These are phyloP conservation scores for Trifolium fragiferum DNA, from an alignment of 306 rosid species.

Conservation along the genomic window DNA sequence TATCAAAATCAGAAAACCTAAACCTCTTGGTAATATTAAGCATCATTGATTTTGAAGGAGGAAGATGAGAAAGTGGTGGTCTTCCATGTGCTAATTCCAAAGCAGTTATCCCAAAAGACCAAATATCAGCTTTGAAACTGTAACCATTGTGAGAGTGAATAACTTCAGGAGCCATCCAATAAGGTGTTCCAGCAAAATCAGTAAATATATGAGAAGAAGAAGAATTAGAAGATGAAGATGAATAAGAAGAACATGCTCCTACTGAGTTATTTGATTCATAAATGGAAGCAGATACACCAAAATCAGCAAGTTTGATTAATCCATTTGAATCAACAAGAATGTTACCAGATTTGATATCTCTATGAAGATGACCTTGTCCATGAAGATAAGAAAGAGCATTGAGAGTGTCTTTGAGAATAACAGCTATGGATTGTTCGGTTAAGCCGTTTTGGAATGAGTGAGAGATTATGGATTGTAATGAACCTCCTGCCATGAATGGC, in stretches of 20 bases:
- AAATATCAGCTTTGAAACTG: slow-evolving; percentile 68
- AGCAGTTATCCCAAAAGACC: slow-evolving; percentile 74
- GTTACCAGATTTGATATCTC: slow-evolving; percentile 71
- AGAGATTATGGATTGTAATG: slow-evolving; percentile 60
- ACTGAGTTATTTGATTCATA: slow-evolving; percentile 41
- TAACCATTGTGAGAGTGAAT: slow-evolving; percentile 64
- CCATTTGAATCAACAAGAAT: slow-evolving; percentile 64
- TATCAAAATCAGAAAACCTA: slow-evolving; percentile 59
- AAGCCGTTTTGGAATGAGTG: slow-evolving; percentile 58
- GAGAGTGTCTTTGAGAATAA: slow-evolving; percentile 57
- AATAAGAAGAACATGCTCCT: slow-evolving; percentile 10
- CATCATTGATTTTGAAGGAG: slow-evolving; percentile 64
- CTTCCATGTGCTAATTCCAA: slow-evolving; percentile 72
- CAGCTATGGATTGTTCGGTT: slow-evolving; percentile 57
- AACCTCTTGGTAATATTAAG: slow-evolving; percentile 59
- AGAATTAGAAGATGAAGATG: slow-evolving; percentile 35
- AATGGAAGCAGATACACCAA: slow-evolving; percentile 65
- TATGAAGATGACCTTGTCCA: slow-evolving; percentile 66
- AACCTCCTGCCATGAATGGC: slow-evolving; percentile 75
- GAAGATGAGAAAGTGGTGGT: slow-evolving; percentile 70
- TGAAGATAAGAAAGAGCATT: slow-evolving; percentile 68
- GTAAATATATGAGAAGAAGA: slow-evolving; percentile 46
- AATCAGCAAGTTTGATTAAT: slow-evolving; percentile 55
- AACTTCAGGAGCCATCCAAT: slow-evolving; percentile 84
- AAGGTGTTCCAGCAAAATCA: slow-evolving; percentile 63